These are phyloP conservation scores for Tetracentron sinense DNA, from an alignment of 164 flowering plant species.

Conservation along the genomic window DNA sequence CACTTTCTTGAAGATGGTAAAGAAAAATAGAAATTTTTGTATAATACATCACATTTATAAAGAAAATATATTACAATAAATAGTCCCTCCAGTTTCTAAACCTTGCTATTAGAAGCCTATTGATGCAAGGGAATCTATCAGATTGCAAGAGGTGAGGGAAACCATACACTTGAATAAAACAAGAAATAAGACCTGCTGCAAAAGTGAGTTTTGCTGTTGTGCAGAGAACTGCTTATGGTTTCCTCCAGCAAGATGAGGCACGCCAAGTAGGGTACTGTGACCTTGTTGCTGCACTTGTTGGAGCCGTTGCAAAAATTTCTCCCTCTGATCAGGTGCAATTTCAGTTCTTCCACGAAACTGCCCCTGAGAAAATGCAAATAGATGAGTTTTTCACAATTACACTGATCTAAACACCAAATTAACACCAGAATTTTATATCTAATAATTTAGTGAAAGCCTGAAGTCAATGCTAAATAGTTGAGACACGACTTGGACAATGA, in stretches of 20 bases:
- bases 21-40: no score
- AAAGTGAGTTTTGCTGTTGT: constrained; percentile 70
- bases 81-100: not conserved
- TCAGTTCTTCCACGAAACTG: constrained; percentile 90
- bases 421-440: no score
- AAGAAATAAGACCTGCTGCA: constrained; percentile 69
- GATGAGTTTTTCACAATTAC: not conserved
- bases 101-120: not conserved
- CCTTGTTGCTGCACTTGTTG: constrained; percentile 88
- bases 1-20: no score
- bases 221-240: constrained; percentile 65
- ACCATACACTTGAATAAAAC: not conserved
- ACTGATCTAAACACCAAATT: constrained; percentile 5
- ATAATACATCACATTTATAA: no score
- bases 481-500: no score
- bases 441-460: no score
- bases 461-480: no score
- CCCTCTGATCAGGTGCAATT: constrained; percentile 92
- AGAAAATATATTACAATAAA: no score
- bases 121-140: not conserved
- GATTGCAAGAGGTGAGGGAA: not conserved
- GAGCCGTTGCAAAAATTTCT: constrained; percentile 74
- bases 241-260: constrained; percentile 60
- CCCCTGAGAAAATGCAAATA: constrained; percentile 36
- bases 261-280: constrained; percentile 58